A percentile compares a stretch with the other conserved stretches of the same genome.
These are phyloP conservation scores for Coccinonectria pachysandricola DNA, from an alignment of 2,329 filamentous ascomycete genomes.

Conservation along the genomic window DNA sequence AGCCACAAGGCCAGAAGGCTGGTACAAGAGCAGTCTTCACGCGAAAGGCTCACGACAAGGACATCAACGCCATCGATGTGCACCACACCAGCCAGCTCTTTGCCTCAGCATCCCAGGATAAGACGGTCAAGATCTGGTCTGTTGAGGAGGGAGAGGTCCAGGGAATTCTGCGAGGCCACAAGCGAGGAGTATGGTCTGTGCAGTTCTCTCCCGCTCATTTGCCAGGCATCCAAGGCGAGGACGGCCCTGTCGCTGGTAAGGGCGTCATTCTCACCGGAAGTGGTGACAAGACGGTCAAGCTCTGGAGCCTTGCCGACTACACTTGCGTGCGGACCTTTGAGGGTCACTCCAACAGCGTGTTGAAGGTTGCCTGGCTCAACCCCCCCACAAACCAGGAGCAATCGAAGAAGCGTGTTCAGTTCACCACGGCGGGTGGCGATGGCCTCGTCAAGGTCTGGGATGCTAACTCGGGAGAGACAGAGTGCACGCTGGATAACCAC, in stretches of 20 bases:
- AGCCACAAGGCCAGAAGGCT: conserved; percentile 35
- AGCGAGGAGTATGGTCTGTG: conserved; percentile 91
- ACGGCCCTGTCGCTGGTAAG: conserved; percentile 62
- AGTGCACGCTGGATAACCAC: conserved; percentile 91
- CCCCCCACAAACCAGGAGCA: conserved; percentile 39
- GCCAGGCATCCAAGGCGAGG: conserved; percentile 61
- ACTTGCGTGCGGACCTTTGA: conserved; percentile 89
- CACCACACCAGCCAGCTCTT: conserved; percentile 69
- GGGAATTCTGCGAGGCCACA: conserved; percentile 85
- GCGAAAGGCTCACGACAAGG: conserved; percentile 93
- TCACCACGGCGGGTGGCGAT: conserved; percentile 85
- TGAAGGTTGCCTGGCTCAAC: conserved; percentile 85
- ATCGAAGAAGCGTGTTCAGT: conserved; percentile 52
- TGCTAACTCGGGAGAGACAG: conserved; percentile 70
- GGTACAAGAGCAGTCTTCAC: conserved; percentile 66
- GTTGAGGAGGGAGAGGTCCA: conserved; percentile 80
- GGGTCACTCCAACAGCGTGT: conserved; percentile 88
- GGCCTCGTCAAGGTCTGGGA: conserved; percentile 97
- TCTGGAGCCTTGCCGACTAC: conserved; percentile 91
- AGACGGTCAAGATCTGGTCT: conserved; percentile 95
- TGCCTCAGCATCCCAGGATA: conserved; percentile 92
- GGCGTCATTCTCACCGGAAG: conserved; percentile 83
- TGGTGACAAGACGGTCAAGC: conserved; percentile 89
- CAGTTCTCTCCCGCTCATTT: conserved; percentile 75
- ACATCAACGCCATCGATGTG: conserved; percentile 90